These are phyloP conservation scores for Spizellomyces punctatus DNA, from an alignment of 192 early-diverging fungal genomes.

Conservation along the genomic window DNA sequence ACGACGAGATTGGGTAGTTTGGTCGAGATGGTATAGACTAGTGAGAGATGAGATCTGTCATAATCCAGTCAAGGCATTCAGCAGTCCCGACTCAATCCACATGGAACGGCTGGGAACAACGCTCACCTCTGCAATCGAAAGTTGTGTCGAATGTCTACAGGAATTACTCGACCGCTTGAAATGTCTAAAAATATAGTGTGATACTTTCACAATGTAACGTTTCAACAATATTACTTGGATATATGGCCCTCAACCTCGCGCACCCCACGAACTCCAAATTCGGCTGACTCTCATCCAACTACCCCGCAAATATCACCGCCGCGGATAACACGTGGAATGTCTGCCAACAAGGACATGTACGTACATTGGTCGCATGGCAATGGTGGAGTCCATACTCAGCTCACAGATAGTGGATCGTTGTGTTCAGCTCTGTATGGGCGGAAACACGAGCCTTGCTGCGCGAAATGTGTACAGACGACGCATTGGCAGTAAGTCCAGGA, in stretches of 20 bases:
- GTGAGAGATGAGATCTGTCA: too few relatives aligned
- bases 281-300: background rate
- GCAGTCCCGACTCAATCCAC: too few relatives aligned
- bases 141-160: too few relatives aligned
- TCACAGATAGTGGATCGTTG: background rate
- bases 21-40: too few relatives aligned
- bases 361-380: background rate
- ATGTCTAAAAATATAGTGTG: too few relatives aligned
- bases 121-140: too few relatives aligned
- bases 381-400: background rate
- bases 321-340: background rate
- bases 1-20: too few relatives aligned
- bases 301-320: constrained; percentile 2
- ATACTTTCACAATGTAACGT: constrained; percentile 17
- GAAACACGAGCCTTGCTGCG: constrained; percentile 6
- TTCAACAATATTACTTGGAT: constrained; percentile 26
- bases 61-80: too few relatives aligned
- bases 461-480: constrained; percentile 21
- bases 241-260: constrained; percentile 10
- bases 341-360: constrained; percentile 14
- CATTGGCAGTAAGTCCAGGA: constrained; percentile 10
- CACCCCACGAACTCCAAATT: background rate
- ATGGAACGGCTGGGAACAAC: too few relatives aligned
- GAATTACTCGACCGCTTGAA: too few relatives aligned
- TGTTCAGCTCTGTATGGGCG: constrained; percentile 17